phyloP scores from a whole-genome alignment of 2,329 filamentous ascomycete species.

The Verticillium nubilum region DNA sequence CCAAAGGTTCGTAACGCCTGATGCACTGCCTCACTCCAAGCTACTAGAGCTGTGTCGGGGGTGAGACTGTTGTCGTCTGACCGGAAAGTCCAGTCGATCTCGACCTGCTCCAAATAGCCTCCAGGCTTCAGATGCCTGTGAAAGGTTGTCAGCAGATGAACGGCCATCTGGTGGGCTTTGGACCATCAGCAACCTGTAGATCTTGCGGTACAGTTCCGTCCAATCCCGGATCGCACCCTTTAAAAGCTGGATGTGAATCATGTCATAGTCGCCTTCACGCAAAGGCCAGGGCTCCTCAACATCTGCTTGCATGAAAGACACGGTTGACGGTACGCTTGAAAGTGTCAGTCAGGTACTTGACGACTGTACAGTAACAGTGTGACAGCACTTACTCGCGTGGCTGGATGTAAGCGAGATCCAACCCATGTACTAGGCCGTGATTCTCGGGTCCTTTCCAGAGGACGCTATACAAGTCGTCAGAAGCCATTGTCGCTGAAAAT shows the following conservation, averaged over 20 bases:
- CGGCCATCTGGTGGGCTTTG: not conserved
- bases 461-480: not conserved
- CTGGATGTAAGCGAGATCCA: slow-evolving; percentile 34
- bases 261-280: slow-evolving; percentile 58
- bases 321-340: slow-evolving; percentile 63
- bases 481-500: not conserved
- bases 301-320: slow-evolving; percentile 66
- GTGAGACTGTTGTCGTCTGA: slow-evolving; percentile 62
- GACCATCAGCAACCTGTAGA: not conserved
- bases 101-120: slow-evolving; percentile 80
- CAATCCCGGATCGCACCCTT: slow-evolving; percentile 74
- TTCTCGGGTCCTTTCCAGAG: slow-evolving; percentile 8
- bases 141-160: not conserved
- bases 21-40: slow-evolving; percentile 67
- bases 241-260: slow-evolving; percentile 79
- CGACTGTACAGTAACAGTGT: not conserved
- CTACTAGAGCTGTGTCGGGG: slow-evolving; percentile 48
- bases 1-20: slow-evolving; percentile 61
- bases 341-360: slow-evolving; percentile 3
- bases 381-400: slow-evolving; percentile 27
- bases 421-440: slow-evolving; percentile 26
- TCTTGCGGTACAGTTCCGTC: slow-evolving; percentile 66
- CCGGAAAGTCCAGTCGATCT: slow-evolving; percentile 76
- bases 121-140: slow-evolving; percentile 70
- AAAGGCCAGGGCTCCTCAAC: slow-evolving; percentile 68